Base-by-base conservation (phyloP, 2,329 filamentous ascomycete genomes). In the Microcyclosporella mali region DNA sequence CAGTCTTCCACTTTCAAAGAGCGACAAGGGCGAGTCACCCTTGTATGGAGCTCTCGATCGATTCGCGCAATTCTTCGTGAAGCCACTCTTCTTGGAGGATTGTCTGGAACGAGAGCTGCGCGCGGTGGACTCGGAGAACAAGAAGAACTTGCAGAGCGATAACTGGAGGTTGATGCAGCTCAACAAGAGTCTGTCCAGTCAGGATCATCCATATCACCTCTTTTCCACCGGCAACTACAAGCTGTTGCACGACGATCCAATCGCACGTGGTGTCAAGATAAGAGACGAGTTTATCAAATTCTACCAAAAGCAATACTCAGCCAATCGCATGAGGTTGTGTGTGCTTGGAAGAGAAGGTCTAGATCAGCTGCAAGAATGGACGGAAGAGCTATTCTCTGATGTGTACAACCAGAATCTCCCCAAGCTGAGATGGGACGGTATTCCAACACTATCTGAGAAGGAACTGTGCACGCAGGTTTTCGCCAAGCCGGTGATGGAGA, bases 91-190 rank as follows among this genome's bases (percentile, higher is more conserved):
- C 64, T 74, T 94, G 8, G 81, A 84, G 41, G 87, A 81, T 52
- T 92, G 88, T 0, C 66, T 95, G 37, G 89, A 95, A 56, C 79
- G 89, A 37, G 89, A 95, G 67, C 72, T 95, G 49, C 81, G 78
- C 52, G 89, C 89, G 1, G 89, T 95, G 15, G 88, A 95, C 60
- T 95, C 88, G 4, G 89, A 95, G 66, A 94, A 95, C 70, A 95
- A 95, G 75, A 95, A 95, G 76, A 95, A 95, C 56, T 70, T 95
- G 37, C 89, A 95, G 67, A 90, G 80, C 62, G 89, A 95, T 59
- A 77, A 78, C 43, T 95, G 89, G 88, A 80, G 89, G 12, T 69
- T 94, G 50, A 81, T 90, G 58, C 89, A 95, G 66, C 74, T 95
- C 17, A 85, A 87, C 61, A 94, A 94, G 69, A 84, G 84, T 2